phyloP scores from a whole-genome alignment of 768 basidiomycete species.

The Amanita fuliginea region DNA sequence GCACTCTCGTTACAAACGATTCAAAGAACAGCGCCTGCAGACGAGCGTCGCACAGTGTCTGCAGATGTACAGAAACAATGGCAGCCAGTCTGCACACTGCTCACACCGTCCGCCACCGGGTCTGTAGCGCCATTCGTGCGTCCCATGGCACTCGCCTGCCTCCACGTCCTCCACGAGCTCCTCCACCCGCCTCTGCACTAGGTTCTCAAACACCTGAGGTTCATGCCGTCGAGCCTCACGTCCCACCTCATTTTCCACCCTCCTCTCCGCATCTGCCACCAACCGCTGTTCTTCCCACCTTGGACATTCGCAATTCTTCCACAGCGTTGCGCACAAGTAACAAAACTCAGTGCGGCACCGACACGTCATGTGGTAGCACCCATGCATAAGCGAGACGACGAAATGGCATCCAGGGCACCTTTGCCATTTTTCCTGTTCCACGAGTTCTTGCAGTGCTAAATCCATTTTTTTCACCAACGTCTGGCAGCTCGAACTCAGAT shows the following conservation, averaged over 20 bases:
- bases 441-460: conserved; percentile 27
- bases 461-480: conserved; percentile 17
- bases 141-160: not conserved
- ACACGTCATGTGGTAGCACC: conserved; percentile 62
- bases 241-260: conserved; percentile 5
- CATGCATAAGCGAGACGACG: conserved; percentile 44
- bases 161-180: not conserved
- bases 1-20: conserved; percentile 3
- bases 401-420: conserved; percentile 49
- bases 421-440: conserved; percentile 38
- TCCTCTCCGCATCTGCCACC: not conserved
- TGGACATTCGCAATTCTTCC: conserved; percentile 51
- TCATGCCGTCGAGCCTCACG: not conserved
- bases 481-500: conserved; percentile 23
- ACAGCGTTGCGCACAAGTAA: conserved; percentile 48
- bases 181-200: not conserved
- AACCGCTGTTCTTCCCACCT: conserved; percentile 48
- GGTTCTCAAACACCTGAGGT: not conserved
- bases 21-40: conserved; percentile 3
- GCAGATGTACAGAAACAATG: conserved; percentile 3
- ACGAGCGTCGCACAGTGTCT: not conserved
- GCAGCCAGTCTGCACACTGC: not conserved
- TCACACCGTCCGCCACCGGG: not conserved
- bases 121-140: conserved; percentile 1
- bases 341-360: conserved; percentile 51